phyloP scores from a whole-genome alignment of 257 asterid species.

The Nicotiana tomentosiformis region DNA sequence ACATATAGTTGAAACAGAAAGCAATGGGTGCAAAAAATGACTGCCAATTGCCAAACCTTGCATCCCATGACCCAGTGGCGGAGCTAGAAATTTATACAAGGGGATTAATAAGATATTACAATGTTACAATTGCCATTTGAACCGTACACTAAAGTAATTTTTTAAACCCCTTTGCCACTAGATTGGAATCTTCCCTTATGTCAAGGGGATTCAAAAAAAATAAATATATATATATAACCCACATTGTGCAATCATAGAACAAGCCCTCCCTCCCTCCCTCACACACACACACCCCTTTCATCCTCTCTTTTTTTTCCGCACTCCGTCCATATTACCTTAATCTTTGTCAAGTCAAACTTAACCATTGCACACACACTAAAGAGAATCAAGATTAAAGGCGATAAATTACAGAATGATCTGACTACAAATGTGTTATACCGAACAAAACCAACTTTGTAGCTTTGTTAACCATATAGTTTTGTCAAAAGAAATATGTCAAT shows the following conservation, averaged over 20 bases:
- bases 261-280: not conserved
- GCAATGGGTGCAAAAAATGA: not conserved
- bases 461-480: not conserved
- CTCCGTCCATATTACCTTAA: not conserved
- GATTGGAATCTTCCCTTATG: too few relatives aligned
- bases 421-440: not conserved
- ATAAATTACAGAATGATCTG: not conserved
- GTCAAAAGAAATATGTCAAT: not conserved
- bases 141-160: too few relatives aligned
- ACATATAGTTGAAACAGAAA: not conserved
- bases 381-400: not conserved
- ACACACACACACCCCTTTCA: not conserved
- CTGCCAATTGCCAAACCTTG: not conserved
- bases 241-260: not conserved
- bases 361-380: not conserved
- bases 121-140: too few relatives aligned
- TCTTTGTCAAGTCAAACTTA: not conserved
- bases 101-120: too few relatives aligned
- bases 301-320: not conserved
- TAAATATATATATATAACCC: too few relatives aligned
- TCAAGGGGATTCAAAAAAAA: too few relatives aligned
- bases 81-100: too few relatives aligned
- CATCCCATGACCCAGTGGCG: not conserved
- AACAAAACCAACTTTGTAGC: not conserved
- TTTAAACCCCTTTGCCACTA: too few relatives aligned